These are phyloP conservation scores for Tulasnella sp. DNA, from an alignment of 768 basidiomycete genomes.

Conservation along the genomic window DNA sequence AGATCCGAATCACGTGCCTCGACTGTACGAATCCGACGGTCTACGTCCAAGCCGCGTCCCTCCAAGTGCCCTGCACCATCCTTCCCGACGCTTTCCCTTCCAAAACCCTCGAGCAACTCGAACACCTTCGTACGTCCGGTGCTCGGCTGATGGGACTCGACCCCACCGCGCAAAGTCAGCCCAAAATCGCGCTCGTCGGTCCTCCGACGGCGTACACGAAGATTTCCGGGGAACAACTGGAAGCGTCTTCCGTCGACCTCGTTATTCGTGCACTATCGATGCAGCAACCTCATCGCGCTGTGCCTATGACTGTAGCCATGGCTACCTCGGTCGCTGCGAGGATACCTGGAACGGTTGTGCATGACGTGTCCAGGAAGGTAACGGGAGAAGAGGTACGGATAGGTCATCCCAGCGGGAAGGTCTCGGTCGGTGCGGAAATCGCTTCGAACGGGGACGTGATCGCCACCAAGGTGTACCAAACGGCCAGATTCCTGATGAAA, in stretches of 20 bases:
- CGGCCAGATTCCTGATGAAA: slow-evolving; percentile 59
- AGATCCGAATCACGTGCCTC: slow-evolving; percentile 60
- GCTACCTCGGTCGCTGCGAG: slow-evolving; percentile 16
- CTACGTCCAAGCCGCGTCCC: slow-evolving; percentile 39
- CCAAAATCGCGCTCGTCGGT: slow-evolving; percentile 20
- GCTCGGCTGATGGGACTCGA: slow-evolving; percentile 6
- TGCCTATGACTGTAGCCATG: slow-evolving; percentile 20
- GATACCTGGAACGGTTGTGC: slow-evolving; percentile 12
- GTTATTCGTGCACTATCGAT: slow-evolving; percentile 45
- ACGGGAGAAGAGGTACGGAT: slow-evolving; percentile 34
- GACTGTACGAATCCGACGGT: slow-evolving; percentile 30
- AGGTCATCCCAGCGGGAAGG: slow-evolving; percentile 52
- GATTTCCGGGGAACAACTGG: slow-evolving; percentile 6
- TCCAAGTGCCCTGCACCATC: slow-evolving; percentile 22
- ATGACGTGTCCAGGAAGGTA: slow-evolving; percentile 8
- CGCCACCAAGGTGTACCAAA: slow-evolving; percentile 54
- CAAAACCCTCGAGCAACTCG: slow-evolving; percentile 42
- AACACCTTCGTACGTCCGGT: background rate
- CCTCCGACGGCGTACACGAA: slow-evolving; percentile 13
- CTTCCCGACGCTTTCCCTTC: slow-evolving; percentile 8
- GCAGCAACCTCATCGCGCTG: slow-evolving; percentile 31
- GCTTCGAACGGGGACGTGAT: slow-evolving; percentile 34
- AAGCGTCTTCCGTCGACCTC: slow-evolving; percentile 20
- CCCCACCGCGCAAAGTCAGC: slow-evolving; percentile 2
- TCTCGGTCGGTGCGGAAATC: slow-evolving; percentile 55